Evolutionary conservation across 495 filamentous ascomycete genomes (phyloP).

Genomic region (Penicillium atrosanguineum): DNA sequence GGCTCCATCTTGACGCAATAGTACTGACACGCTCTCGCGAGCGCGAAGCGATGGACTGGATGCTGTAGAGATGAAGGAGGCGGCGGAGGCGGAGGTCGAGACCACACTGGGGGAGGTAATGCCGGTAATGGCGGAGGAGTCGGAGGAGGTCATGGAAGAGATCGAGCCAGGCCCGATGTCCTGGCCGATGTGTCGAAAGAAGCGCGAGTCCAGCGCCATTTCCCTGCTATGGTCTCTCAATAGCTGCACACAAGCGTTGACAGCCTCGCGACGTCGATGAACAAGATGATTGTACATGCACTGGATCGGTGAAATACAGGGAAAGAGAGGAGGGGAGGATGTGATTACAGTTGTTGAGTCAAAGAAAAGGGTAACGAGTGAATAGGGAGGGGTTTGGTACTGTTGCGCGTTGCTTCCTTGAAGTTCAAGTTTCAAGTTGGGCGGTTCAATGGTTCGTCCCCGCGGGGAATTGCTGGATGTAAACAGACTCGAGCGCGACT

Average conservation of each 20-base stretch:
- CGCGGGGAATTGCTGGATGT: constrained; percentile 13
- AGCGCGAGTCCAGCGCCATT: constrained; percentile 58
- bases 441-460: constrained; percentile 9
- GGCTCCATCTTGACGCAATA: constrained; percentile 29
- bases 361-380: constrained; percentile 11
- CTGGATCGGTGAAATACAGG: constrained; percentile 20
- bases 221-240: constrained; percentile 46
- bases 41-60: constrained; percentile 69
- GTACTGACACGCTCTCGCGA: constrained; percentile 59
- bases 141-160: constrained; percentile 59
- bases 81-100: constrained; percentile 62
- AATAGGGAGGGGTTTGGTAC: constrained; percentile 20
- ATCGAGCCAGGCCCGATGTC: constrained; percentile 42
- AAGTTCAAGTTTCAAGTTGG: constrained; percentile 13
- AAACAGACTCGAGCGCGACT: constrained; percentile 11
- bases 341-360: constrained; percentile 1
- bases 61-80: constrained; percentile 44
- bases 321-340: neutral
- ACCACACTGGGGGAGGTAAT: constrained; percentile 47
- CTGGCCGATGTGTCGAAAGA: constrained; percentile 49
- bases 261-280: constrained; percentile 44
- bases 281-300: constrained; percentile 46
- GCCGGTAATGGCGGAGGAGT: constrained; percentile 50
- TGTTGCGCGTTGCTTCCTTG: constrained; percentile 26
- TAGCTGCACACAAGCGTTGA: constrained; percentile 45